A percentile compares a stretch with the other conserved stretches of the same genome.
phyloP scores from a whole-genome alignment of 148 eudicot species.

The Gaultheria prostrata region DNA sequence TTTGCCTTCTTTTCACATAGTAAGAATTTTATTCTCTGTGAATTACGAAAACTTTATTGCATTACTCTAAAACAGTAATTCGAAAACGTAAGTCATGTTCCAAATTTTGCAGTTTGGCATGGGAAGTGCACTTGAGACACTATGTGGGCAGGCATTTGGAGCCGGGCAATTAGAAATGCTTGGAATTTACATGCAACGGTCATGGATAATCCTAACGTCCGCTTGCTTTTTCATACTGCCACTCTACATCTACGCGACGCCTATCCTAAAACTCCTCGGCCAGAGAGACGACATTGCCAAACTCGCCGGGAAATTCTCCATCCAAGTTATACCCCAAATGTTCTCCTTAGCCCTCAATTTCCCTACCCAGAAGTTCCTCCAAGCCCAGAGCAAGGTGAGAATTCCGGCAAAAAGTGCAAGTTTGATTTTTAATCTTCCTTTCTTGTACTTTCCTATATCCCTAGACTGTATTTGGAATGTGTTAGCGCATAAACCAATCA shows the following conservation, averaged over 20 bases:
- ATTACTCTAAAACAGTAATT: not conserved
- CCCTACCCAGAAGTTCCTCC: constrained; percentile 84
- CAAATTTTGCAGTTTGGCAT: constrained; percentile 67
- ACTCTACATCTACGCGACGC: constrained; percentile 65
- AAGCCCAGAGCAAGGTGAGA: constrained; percentile 62
- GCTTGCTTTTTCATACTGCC: constrained; percentile 63
- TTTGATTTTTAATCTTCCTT: not conserved
- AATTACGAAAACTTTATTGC: not conserved
- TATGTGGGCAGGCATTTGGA: constrained; percentile 94
- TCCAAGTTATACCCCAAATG: constrained; percentile 82
- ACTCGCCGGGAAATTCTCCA: constrained; percentile 64
- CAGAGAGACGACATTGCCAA: constrained; percentile 70
- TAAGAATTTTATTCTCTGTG: not conserved
- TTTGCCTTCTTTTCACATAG: no score
- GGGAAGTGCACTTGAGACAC: constrained; percentile 93
- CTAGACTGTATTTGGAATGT: not conserved
- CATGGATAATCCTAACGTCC: constrained; percentile 67
- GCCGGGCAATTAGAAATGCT: constrained; percentile 86
- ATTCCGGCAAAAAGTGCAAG: not conserved
- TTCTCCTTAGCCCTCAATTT: constrained; percentile 85
- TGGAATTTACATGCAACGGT: constrained; percentile 92
- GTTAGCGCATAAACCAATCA: no score
- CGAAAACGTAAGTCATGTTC: not conserved
- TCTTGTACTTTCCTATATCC: not conserved
- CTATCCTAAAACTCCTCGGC: constrained; percentile 64